Evolutionary conservation across 2,329 filamentous ascomycete genomes (phyloP).

Genomic region (Cladophialophora psammophila): DNA sequence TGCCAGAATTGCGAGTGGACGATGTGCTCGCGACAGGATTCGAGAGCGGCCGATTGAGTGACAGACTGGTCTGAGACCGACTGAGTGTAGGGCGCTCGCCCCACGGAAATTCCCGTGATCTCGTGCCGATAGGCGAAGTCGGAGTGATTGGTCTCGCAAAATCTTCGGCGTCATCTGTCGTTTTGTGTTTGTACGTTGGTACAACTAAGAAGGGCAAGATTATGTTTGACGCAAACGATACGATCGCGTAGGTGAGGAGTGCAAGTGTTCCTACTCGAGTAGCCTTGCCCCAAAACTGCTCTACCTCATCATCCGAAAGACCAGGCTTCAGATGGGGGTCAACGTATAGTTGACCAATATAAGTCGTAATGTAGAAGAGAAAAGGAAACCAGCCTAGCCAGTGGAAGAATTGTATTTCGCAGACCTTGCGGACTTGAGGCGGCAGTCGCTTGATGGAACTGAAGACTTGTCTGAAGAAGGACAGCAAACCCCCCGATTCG

Average conservation of each 20-base stretch:
- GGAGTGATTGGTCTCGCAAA: constrained; percentile 23
- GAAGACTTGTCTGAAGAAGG: constrained; percentile 82
- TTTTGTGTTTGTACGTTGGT: constrained; percentile 68
- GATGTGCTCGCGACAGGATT: constrained; percentile 15
- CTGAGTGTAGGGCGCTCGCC: constrained; percentile 19
- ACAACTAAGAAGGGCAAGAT: constrained; percentile 85
- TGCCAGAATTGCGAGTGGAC: too few species aligned
- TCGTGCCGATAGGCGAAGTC: constrained; percentile 25
- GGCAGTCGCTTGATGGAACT: constrained; percentile 79
- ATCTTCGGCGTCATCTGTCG: constrained; percentile 15
- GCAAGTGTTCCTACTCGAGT: constrained; percentile 90
- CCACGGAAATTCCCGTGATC: constrained; percentile 27
- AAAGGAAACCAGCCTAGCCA: constrained; percentile 98
- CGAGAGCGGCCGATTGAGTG: constrained; percentile 9
- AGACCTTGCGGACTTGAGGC: constrained; percentile 81
- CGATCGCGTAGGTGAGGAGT: constrained; percentile 84
- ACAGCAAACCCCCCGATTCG: constrained; percentile 65
- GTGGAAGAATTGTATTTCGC: constrained; percentile 80
- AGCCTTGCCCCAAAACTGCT: constrained; percentile 80
- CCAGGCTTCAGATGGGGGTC: constrained; percentile 81
- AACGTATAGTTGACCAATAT: constrained; percentile 90
- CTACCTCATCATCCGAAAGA: constrained; percentile 77
- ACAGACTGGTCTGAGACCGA: constrained; percentile 34
- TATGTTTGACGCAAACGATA: constrained; percentile 81
- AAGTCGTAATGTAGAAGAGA: constrained; percentile 93